Evolutionary conservation across 306 rosid species (phyloP).

Genomic region (Lathyrus aphaca): DNA sequence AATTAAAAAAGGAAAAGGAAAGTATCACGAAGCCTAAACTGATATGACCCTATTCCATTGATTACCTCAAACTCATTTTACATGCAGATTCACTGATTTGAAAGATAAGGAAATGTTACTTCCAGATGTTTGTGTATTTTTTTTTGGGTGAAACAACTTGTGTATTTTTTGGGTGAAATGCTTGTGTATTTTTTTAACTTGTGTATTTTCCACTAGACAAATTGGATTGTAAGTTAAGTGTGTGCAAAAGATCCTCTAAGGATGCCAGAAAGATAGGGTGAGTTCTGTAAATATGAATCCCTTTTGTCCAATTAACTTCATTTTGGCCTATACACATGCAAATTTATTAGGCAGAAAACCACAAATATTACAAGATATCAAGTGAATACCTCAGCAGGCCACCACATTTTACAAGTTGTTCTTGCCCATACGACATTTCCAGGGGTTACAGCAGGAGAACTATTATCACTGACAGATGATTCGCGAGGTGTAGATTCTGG

Average conservation of each 20-base stretch:
- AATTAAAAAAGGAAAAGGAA: conserved; percentile 13
- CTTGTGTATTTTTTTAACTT: neutral
- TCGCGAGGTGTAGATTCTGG: conserved; percentile 44
- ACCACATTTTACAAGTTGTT: conserved; percentile 48
- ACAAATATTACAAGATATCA: neutral
- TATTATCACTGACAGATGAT: conserved; percentile 48
- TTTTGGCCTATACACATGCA: conserved; percentile 30
- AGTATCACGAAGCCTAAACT: conserved; percentile 21
- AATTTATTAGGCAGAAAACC: neutral
- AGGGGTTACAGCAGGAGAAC: conserved; percentile 46
- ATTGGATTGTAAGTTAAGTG: conserved; percentile 4
- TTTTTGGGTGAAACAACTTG: neutral
- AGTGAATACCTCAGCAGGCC: conserved; percentile 69
- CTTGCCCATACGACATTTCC: conserved; percentile 65
- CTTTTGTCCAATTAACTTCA: conserved; percentile 15
- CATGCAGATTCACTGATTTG: conserved; percentile 26
- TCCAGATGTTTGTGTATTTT: conserved; percentile 22
- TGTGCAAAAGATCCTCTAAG: conserved; percentile 28
- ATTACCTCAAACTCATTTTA: conserved; percentile 23
- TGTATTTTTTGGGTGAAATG: neutral
- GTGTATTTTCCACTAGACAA: conserved; percentile 24
- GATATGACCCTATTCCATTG: conserved; percentile 4
- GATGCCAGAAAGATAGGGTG: neutral
- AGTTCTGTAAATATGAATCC: neutral
- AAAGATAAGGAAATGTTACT: conserved; percentile 3